Conservation (phyloP, 495 filamentous ascomycete genomes). For the Hypoxylon lienhwacheense region DNA sequence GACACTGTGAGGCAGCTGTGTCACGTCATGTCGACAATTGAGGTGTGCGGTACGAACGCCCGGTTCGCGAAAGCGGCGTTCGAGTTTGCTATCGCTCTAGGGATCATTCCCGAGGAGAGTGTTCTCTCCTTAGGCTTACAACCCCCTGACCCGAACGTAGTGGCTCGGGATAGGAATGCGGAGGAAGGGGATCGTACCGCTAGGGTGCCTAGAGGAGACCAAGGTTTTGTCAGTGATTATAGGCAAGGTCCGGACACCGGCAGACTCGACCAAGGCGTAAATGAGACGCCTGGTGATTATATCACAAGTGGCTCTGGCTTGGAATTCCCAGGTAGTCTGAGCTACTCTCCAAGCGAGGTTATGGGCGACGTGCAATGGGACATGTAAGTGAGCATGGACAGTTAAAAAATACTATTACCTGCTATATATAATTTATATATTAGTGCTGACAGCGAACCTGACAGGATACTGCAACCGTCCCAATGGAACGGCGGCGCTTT, state of each 20-base stretch:
- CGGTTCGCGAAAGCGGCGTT: constrained; percentile 29
- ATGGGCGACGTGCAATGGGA: constrained; percentile 30
- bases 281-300: constrained; percentile 10
- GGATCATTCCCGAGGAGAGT: constrained; percentile 17
- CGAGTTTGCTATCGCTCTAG: constrained; percentile 24
- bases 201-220: not conserved
- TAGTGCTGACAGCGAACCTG: not conserved
- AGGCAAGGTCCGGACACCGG: not conserved
- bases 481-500: constrained; percentile 26
- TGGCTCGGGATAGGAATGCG: not conserved
- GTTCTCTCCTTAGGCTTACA: constrained; percentile 3
- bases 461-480: constrained; percentile 28
- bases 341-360: not conserved
- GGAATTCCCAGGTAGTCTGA: constrained; percentile 5
- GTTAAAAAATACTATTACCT: not conserved
- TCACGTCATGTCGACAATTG: constrained; percentile 28
- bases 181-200: not conserved
- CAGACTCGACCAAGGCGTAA: constrained; percentile 7
- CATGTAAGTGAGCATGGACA: constrained; percentile 19
- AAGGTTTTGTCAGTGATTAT: not conserved
- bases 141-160: constrained; percentile 1
- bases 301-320: constrained; percentile 1
- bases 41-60: constrained; percentile 29
- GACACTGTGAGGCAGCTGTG: constrained; percentile 14
- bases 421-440: not conserved